Evolutionary conservation across 2,329 filamentous ascomycete genomes (phyloP).

Genomic region (Colletotrichum sp.): DNA sequence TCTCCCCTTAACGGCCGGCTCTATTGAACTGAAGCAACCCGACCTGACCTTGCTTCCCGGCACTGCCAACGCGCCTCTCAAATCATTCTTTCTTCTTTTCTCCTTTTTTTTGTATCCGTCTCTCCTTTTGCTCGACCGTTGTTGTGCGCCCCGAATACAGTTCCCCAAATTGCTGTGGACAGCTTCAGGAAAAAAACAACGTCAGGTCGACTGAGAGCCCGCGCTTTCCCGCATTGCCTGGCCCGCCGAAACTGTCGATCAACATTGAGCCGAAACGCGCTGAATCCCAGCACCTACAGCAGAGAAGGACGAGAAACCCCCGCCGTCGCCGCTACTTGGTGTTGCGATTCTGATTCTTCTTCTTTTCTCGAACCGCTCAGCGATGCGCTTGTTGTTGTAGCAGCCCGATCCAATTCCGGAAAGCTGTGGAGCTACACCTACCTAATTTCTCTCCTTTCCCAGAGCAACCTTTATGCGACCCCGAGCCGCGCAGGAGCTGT

Average conservation of each 20-base stretch:
- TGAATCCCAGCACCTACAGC: constrained; percentile 8
- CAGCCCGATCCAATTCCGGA: constrained; percentile 13
- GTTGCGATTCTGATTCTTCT: neutral
- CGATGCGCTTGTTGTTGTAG: constrained; percentile 10
- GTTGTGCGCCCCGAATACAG: neutral
- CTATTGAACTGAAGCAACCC: neutral
- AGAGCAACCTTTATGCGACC: constrained; percentile 2
- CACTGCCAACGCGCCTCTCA: neutral
- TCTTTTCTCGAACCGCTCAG: neutral
- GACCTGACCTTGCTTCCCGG: neutral
- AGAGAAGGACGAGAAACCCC: neutral
- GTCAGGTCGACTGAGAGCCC: constrained; percentile 8
- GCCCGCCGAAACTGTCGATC: constrained; percentile 43
- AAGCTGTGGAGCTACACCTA: constrained; percentile 19
- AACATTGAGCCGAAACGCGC: constrained; percentile 40
- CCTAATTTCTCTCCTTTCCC: constrained; percentile 16
- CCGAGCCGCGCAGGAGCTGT: constrained; percentile 2
- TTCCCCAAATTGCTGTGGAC: constrained; percentile 21
- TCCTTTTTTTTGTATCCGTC: neutral
- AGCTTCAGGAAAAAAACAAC: neutral
- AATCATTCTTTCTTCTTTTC: neutral
- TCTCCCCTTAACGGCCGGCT: constrained; percentile 11
- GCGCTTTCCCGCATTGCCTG: constrained; percentile 21
- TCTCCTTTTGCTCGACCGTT: neutral
- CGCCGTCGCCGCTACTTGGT: neutral